Conservation (phyloP, 768 basidiomycete species). For the Multifurca ochricompacta region DNA sequence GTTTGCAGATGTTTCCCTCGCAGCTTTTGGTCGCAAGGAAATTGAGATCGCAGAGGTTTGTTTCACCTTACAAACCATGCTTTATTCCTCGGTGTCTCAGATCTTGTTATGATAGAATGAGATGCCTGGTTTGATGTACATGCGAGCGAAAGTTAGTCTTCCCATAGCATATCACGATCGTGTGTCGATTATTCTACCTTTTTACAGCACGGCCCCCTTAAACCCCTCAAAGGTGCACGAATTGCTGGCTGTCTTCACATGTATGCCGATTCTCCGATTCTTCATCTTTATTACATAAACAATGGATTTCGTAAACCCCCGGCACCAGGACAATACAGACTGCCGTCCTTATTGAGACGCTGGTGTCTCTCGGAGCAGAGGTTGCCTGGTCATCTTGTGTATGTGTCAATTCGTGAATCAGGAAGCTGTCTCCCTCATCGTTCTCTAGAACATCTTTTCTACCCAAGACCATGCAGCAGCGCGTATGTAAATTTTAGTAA, state of each 20-base stretch:
- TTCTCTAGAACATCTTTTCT: slow-evolving; percentile 89
- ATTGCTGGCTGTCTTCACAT: slow-evolving; percentile 98
- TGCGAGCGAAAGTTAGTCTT: slow-evolving; percentile 67
- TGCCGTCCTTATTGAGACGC: slow-evolving; percentile 97
- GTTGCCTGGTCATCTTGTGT: slow-evolving; percentile 99
- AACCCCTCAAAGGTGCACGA: slow-evolving; percentile 91
- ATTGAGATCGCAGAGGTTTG: slow-evolving; percentile 96
- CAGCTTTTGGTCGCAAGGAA: slow-evolving; percentile 99
- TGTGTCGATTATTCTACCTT: slow-evolving; percentile 18
- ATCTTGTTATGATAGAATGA: slow-evolving; percentile 50
- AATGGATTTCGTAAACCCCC: slow-evolving; percentile 4
- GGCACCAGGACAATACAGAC: slow-evolving; percentile 88
- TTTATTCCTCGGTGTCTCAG: slow-evolving; percentile 18
- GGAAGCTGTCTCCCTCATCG: not conserved
- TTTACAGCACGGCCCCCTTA: slow-evolving; percentile 59
- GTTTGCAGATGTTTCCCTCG: slow-evolving; percentile 79
- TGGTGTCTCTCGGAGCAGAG: slow-evolving; percentile 90
- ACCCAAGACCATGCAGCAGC: slow-evolving; percentile 99
- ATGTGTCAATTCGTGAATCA: slow-evolving; percentile 24
- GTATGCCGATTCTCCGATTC: slow-evolving; percentile 46
- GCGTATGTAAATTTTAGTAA: slow-evolving; percentile 48
- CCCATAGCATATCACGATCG: slow-evolving; percentile 3
- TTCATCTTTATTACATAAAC: not conserved
- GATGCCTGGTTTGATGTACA: slow-evolving; percentile 94
- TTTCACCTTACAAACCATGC: slow-evolving; percentile 6